Evolutionary conservation across 1,284 basidiomycete species (phyloP).

Genomic region (Rhodofomes roseus): DNA sequence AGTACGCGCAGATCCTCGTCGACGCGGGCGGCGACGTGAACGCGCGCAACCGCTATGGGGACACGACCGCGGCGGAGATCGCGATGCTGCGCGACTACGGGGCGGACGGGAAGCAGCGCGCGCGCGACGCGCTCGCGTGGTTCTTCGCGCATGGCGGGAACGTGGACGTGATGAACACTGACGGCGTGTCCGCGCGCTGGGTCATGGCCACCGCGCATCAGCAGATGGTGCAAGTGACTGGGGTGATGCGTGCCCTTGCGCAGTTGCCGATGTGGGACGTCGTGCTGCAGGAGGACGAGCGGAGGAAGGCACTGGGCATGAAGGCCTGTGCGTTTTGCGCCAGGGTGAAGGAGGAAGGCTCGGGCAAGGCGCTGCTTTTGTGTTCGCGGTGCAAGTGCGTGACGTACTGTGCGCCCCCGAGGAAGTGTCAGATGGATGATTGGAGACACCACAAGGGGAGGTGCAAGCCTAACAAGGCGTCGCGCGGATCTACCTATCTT

Average conservation of each 20-base stretch:
- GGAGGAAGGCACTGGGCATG: background rate
- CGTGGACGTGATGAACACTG: slow-evolving; percentile 38
- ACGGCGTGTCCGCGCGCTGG: slow-evolving; percentile 28
- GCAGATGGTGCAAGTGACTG: background rate
- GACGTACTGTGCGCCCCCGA: background rate
- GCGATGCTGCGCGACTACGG: slow-evolving; percentile 26
- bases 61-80: slow-evolving; percentile 38
- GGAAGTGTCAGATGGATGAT: background rate
- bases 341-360: too few species aligned
- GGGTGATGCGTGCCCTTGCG: background rate
- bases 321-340: background rate
- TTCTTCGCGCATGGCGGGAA: slow-evolving; percentile 40
- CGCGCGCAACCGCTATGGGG: slow-evolving; percentile 36
- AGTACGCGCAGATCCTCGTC: slow-evolving; percentile 39
- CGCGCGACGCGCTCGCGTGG: slow-evolving; percentile 32
- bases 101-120: slow-evolving; percentile 18
- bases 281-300: background rate
- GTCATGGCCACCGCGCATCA: background rate
- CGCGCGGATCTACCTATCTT: background rate
- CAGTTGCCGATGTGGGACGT: background rate
- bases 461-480: background rate
- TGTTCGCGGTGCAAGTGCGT: background rate
- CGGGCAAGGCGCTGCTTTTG: background rate
- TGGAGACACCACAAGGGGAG: background rate
- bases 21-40: slow-evolving; percentile 40